These are phyloP conservation scores for Penicillium hordei DNA, from an alignment of 2,329 filamentous ascomycete genomes.

Conservation along the genomic window DNA sequence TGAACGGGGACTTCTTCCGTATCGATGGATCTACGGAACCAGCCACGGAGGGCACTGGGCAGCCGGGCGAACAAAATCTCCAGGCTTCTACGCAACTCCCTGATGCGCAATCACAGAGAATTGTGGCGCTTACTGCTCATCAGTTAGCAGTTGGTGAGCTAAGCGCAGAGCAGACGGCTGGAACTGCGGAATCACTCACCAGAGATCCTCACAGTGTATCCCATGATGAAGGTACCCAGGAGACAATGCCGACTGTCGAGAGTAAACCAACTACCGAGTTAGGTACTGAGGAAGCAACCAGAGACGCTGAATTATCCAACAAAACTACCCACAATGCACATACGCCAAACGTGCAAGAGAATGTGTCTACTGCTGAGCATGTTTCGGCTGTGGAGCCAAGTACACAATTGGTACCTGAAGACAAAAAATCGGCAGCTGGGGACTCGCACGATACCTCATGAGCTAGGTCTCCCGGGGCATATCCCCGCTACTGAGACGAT, in stretches of 20 bases:
- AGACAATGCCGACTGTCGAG: background rate
- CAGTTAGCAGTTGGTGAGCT: background rate
- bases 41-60: background rate
- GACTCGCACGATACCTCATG: background rate
- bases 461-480: background rate
- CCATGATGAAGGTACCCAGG: background rate
- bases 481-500: background rate
- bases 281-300: background rate
- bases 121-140: background rate
- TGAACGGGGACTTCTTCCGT: slow-evolving; percentile 55
- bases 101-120: background rate
- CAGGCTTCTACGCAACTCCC: background rate
- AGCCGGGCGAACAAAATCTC: background rate
- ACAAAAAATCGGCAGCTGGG: background rate
- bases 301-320: background rate
- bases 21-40: background rate
- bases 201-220: background rate
- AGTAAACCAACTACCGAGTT: background rate
- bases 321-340: background rate
- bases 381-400: background rate
- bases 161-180: background rate
- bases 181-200: too few species aligned
- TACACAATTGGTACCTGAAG: background rate
- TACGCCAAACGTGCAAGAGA: background rate
- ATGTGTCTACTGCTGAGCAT: background rate